Evolutionary conservation across 257 asterid species (phyloP).

Genomic region (Striga asiatica): DNA sequence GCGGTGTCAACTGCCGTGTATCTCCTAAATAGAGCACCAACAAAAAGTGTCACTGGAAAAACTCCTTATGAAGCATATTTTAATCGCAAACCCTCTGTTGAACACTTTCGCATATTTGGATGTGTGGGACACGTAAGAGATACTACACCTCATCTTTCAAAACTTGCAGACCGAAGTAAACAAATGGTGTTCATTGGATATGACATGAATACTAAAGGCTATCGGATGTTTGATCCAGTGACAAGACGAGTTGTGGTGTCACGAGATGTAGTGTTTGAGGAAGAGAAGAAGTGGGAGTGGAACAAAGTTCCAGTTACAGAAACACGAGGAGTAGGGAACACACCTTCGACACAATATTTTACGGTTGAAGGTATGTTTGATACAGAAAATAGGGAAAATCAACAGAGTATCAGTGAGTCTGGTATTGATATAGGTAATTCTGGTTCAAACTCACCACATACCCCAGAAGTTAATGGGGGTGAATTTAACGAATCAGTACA

Average conservation of each 20-base stretch:
- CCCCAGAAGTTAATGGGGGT: not conserved
- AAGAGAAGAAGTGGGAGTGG: not conserved
- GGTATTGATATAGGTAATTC: not conserved
- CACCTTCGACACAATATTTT: not conserved
- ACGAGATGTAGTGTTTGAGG: not conserved
- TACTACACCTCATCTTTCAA: not conserved
- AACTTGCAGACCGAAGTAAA: not conserved
- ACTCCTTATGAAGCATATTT: not conserved
- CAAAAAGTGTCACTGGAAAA: not conserved
- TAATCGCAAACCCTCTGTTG: not conserved
- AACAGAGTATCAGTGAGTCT: not conserved
- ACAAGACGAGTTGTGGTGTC: not conserved
- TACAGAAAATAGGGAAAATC: not conserved
- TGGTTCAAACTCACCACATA: not conserved
- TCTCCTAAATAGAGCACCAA: not conserved
- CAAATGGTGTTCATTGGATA: not conserved
- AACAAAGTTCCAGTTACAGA: not conserved
- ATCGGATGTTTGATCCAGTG: not conserved
- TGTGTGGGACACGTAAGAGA: not conserved
- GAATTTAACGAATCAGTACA: not conserved
- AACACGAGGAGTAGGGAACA: not conserved
- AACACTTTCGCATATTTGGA: not conserved
- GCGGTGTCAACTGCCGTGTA: not conserved
- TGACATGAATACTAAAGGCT: not conserved
- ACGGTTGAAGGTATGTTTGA: not conserved